Evolutionary conservation across 2,329 filamentous ascomycete genomes (phyloP), one percentile per base, ranked within the genome.

Genomic region (Fusarium cyanostomum): DNA sequence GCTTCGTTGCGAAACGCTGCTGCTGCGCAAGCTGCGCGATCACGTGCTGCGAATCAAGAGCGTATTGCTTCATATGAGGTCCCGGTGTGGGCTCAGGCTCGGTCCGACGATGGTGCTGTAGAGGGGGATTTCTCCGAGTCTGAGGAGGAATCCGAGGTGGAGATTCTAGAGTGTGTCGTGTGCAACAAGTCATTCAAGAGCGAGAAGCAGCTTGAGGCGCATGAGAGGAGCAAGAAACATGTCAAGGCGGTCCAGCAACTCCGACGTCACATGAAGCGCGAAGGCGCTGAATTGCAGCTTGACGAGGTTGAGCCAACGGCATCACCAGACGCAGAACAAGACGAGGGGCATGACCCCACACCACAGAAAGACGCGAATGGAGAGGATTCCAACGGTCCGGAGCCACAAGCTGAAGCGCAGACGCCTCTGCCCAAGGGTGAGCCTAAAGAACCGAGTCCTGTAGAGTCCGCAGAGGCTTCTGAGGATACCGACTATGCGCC

Each of bases 201-300:
- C 71, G 91, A 96, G 73, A 93, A 92, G 66, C 94, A 98, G 72
- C 93, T 91, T 59, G 89, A 96, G 71, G 89, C 91, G 4, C 95
- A 99, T 71, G 94, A 97, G 78, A 92, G 90, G 79, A 98, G 94
- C 81, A 99, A 97, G 76, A 99, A 98, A 77, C 95, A 99, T 71
- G 78, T 89, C 60, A 98, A 97, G 74, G 90, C 92, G 3, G 84
- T 97, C 7, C 89, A 94, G 66, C 86, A 93, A 59, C 78, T 99
- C 34, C 88, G 87, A 70, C 84, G 86, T 70, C 89, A 95, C 74
- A 96, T 99, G 93, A 86, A 84, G 68, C 88, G 89, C 68, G 91
- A 99, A 71, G 90, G 94, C 69, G 80, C 82, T 42, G 82, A 87
- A 44, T 75, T 92, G 8, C 77, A 84, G 37, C 71, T 89, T 35